A percentile compares a stretch with the other conserved stretches of the same genome.
These are phyloP conservation scores for Schizothecium vesticola DNA, from an alignment of 495 filamentous ascomycete species.

Conservation along the genomic window DNA sequence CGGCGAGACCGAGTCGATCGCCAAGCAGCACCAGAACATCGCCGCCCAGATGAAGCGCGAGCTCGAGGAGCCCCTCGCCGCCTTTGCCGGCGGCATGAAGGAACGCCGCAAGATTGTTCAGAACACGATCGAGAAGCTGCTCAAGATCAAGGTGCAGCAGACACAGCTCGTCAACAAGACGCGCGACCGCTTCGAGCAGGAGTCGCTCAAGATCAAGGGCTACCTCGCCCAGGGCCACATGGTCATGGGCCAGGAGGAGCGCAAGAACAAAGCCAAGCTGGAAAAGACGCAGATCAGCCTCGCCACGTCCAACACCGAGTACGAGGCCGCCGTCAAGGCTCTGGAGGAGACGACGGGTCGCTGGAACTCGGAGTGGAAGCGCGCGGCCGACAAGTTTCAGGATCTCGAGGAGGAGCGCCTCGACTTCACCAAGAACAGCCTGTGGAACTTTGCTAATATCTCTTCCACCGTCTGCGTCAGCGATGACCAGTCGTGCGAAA, in stretches of 20 bases:
- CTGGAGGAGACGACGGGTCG: slow-evolving; percentile 93
- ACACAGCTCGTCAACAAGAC: slow-evolving; percentile 91
- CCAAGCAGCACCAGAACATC: slow-evolving; percentile 84
- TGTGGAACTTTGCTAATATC: slow-evolving; percentile 98
- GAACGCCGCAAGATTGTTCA: slow-evolving; percentile 96
- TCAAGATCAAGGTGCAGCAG: slow-evolving; percentile 89
- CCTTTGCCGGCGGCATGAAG: slow-evolving; percentile 90
- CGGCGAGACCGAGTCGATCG: slow-evolving; percentile 90
- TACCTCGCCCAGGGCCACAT: slow-evolving; percentile 98
- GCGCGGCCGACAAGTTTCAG: slow-evolving; percentile 98
- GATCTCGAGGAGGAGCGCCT: slow-evolving; percentile 96
- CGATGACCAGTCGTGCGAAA: slow-evolving; percentile 96
- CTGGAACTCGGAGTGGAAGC: slow-evolving; percentile 98
- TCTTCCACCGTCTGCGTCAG: slow-evolving; percentile 98
- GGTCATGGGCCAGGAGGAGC: slow-evolving; percentile 99
- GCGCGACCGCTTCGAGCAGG: slow-evolving; percentile 91
- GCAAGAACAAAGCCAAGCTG: slow-evolving; percentile 97
- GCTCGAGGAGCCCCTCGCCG: slow-evolving; percentile 88
- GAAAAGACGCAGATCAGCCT: slow-evolving; percentile 98
- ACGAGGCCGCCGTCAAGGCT: slow-evolving; percentile 83
- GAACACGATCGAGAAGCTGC: slow-evolving; percentile 81
- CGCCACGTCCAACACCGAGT: slow-evolving; percentile 83
- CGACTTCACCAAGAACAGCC: slow-evolving; percentile 93
- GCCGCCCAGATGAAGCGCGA: slow-evolving; percentile 93
- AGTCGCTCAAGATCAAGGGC: slow-evolving; percentile 96